Base-by-base conservation (phyloP, 2,329 filamentous ascomycete species). In the Paramyrothecium roridum region DNA sequence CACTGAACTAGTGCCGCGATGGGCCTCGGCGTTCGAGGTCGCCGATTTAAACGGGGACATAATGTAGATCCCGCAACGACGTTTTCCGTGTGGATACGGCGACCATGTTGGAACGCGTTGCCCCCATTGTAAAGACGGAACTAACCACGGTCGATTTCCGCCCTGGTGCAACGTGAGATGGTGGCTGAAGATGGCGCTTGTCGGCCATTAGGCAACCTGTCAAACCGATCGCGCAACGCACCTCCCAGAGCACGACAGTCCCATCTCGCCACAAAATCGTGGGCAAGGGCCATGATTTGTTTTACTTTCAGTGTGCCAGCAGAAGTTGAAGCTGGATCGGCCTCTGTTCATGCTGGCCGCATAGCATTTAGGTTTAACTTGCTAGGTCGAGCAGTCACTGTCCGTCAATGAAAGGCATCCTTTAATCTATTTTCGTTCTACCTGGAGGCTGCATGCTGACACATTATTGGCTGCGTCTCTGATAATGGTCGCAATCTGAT, bases 401-500 rank as follows among this genome's bases (percentile, higher is more conserved):
- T 22, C 50, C 52, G 21, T 54, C 46, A 2, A 54, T 40, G 8
- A 43, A 20, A 3, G 52, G 49, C 26, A 13, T 6, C 4, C 21
- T 30, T 46, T 50, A 50, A 20, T 54, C 52, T 26, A 47, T 22
- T 30, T n/a, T n/a, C n/a, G 26, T 8, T 17, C 26, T 19, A 12
- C 4, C 17, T 43, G 13, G 37, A 11, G n/a, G 21, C 21, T 43
- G 52, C 43, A 26, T 17, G 48, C n/a, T 2, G 48, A n/a, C 21
- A 33, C 8, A 7, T 20, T 21, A 16, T 26, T 37, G 46, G 53
- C 45, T 21, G 50, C 22, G 13, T 47, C 51, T 21, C 54, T 50
- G 20, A 50, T 50, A 21, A 56, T 53, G 23, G 19, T 45, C 22
- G 54, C 51, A 17, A 56, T 50, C 54, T 56, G 54, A 22, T 33